These are phyloP conservation scores for Strigomonas galati DNA, from an alignment of 208 protist species.

Conservation along the genomic window DNA sequence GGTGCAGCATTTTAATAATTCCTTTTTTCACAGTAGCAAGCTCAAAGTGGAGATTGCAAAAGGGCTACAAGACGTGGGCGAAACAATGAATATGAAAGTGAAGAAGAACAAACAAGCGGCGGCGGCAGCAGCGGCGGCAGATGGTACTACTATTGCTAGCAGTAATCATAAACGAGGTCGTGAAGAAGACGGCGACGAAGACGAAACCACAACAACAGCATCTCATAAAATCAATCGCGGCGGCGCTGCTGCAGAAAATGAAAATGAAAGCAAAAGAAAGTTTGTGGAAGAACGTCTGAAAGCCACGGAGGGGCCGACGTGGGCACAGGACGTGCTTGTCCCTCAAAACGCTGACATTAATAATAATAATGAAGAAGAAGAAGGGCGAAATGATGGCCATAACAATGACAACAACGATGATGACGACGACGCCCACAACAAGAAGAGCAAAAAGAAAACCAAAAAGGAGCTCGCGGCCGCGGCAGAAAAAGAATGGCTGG, in stretches of 20 bases:
- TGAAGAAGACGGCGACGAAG: conserved; percentile 5
- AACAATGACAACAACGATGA: neutral
- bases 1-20: conserved; percentile 87
- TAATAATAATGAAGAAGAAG: conserved; percentile 6
- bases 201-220: neutral
- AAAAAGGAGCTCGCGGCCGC: conserved; percentile 6
- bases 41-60: conserved; percentile 87
- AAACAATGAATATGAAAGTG: conserved; percentile 59
- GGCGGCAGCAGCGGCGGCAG: conserved; percentile 15
- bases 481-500: neutral
- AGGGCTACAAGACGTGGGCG: conserved; percentile 52
- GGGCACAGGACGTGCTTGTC: conserved; percentile 66
- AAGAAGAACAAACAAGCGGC: conserved; percentile 17
- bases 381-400: neutral
- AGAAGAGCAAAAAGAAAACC: neutral
- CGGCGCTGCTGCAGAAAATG: neutral
- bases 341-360: conserved; percentile 24
- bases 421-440: no score
- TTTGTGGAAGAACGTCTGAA: conserved; percentile 70
- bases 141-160: conserved; percentile 6
- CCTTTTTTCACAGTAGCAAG: conserved; percentile 93
- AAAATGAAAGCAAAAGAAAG: conserved; percentile 26
- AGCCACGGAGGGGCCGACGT: conserved; percentile 60
- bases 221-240: neutral
- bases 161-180: neutral